Base-by-base conservation (phyloP, 441 rosid genomes). In the Viola pubescens region DNA sequence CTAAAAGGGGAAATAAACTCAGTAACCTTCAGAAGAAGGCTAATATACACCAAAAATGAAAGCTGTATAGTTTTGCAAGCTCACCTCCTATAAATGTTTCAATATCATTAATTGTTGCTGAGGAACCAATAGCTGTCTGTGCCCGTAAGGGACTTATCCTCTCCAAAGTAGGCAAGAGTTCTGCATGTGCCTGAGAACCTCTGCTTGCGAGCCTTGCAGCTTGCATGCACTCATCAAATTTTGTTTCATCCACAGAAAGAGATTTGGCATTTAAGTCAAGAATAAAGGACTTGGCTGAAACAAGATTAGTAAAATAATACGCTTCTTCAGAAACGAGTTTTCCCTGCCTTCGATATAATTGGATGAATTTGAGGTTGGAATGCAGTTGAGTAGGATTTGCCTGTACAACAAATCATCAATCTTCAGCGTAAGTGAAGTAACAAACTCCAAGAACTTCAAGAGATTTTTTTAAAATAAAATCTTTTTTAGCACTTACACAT, bases 351-450 rank as follows among this genome's bases (percentile, higher is more conserved):
- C 79, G 55, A 46, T 70, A 82, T 54, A 73, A 47, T 47, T 78
- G 85, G 54, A 84, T 69, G 77, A 71, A 81, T 72, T 62, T 83
- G 61, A 81, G 82, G 65, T 73, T 82, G 53, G 90, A 82, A 62
- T 85, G 91, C 78, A 85, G 70, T 66, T 74, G 81, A 45, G 82
- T 84, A 66, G 85, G 86, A 73, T 82, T 84, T 42, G 81, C 82
- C 91, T 85, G 86, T 50, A 56, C 39, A 64, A 52, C 34, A 26
- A 26, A 26, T 26, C 34, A 26, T 26, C 34, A 26, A 26, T 26
- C 34, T 26, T 26, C 3, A 26, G 34, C 34, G 3, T 26, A 47
- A 47, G 16, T 11, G 6, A 47, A 47, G 7, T 47, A 7, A 47
- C 6, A 47, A 1, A 26, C 34, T 26, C 34, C 34, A 1, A 26